phyloP scores from a whole-genome alignment of 2,329 filamentous ascomycete genomes.

The Colletotrichum aenigma region DNA sequence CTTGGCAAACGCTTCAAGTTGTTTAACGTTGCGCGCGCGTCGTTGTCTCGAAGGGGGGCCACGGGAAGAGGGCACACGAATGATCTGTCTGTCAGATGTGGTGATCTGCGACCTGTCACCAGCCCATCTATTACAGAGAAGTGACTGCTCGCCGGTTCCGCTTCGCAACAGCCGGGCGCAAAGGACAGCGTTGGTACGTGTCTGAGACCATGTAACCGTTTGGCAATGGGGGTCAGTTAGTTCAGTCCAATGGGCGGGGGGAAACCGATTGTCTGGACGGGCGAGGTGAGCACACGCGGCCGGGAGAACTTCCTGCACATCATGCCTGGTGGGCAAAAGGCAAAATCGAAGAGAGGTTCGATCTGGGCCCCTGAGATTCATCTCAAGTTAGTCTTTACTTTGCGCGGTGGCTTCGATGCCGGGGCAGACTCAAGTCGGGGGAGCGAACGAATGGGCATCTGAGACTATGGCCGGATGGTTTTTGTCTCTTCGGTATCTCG shows the following conservation, averaged over 20 bases:
- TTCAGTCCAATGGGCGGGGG: neutral
- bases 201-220: neutral
- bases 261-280: neutral
- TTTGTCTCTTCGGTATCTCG: neutral
- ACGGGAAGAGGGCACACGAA: neutral
- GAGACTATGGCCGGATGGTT: neutral
- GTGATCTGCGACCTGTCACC: neutral
- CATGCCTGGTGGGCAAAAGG: neutral
- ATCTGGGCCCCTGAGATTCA: neutral
- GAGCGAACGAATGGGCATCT: neutral
- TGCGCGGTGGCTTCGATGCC: neutral
- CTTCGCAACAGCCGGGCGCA: neutral
- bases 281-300: neutral
- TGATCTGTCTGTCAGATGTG: neutral
- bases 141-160: neutral
- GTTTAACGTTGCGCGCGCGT: neutral
- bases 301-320: constrained; percentile 9
- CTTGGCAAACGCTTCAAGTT: neutral
- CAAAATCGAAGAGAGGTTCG: neutral
- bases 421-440: neutral
- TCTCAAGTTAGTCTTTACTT: neutral
- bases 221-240: neutral
- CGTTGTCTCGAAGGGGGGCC: neutral
- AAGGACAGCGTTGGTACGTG: neutral
- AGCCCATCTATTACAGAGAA: neutral